Conservation (phyloP, 208 protist genomes). For the Tritrichomonas foetus region DNA sequence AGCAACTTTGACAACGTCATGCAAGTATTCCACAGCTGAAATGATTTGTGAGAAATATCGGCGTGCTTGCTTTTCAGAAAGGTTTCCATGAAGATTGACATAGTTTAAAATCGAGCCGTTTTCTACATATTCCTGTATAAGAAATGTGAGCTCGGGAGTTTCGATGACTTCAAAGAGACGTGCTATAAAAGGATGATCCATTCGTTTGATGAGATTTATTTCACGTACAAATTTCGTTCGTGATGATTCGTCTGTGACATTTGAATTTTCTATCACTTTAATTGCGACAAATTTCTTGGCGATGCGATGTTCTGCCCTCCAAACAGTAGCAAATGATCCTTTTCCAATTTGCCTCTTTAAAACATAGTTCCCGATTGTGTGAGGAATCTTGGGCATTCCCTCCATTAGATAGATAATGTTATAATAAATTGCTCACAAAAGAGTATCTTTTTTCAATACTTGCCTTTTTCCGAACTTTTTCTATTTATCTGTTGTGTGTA, state of each 20-base stretch:
- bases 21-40: background rate
- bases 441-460: too few species aligned
- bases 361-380: too few species aligned
- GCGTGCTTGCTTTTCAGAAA: background rate
- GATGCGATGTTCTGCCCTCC: background rate
- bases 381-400: too few species aligned
- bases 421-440: too few species aligned
- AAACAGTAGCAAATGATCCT: conserved; percentile 15
- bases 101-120: background rate
- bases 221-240: background rate
- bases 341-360: background rate
- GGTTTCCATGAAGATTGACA: background rate
- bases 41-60: background rate
- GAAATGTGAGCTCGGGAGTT: background rate
- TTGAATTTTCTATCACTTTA: background rate
- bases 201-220: background rate
- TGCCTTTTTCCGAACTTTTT: too few species aligned
- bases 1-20: background rate
- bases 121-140: background rate
- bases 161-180: background rate
- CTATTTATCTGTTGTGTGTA: too few species aligned
- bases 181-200: background rate
- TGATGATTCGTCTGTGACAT: background rate
- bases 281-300: background rate
- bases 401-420: too few species aligned